A percentile compares a stretch with the other conserved stretches of the same genome.
These are phyloP conservation scores for Huiozyma sinensis DNA, from an alignment of 805 yeast genomes.

Conservation along the genomic window DNA sequence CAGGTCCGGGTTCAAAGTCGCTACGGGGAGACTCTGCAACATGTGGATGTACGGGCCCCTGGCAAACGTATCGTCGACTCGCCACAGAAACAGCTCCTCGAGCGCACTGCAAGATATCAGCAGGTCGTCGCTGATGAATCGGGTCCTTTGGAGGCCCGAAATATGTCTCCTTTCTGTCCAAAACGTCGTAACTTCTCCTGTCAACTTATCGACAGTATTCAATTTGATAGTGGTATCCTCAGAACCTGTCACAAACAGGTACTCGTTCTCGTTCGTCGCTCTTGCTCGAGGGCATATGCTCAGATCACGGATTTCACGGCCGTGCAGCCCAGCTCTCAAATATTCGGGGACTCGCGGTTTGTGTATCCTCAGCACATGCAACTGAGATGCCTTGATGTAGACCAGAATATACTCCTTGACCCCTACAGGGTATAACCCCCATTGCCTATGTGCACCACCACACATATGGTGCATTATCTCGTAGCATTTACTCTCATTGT, in stretches of 20 bases:
- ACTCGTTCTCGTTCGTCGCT: slow-evolving; percentile 22
- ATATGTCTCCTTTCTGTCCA: slow-evolving; percentile 74
- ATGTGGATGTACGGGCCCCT: slow-evolving; percentile 38
- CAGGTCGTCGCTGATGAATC: slow-evolving; percentile 42
- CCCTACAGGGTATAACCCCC: slow-evolving; percentile 42
- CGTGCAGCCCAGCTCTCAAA: slow-evolving; percentile 65
- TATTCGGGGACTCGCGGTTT: slow-evolving; percentile 21
- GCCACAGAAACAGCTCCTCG: slow-evolving; percentile 85
- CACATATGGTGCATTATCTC: slow-evolving; percentile 65
- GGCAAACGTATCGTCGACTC: slow-evolving; percentile 31
- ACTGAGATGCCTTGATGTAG: slow-evolving; percentile 47
- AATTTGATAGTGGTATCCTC: slow-evolving; percentile 78
- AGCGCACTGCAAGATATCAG: slow-evolving; percentile 62
- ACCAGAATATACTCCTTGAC: slow-evolving; percentile 34
- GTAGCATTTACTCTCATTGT: slow-evolving; percentile 68
- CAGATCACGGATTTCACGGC: slow-evolving; percentile 78
- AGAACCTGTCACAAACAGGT: slow-evolving; percentile 61
- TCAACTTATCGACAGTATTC: slow-evolving; percentile 27
- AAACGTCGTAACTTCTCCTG: slow-evolving; percentile 36
- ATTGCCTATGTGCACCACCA: slow-evolving; percentile 86
- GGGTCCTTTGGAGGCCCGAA: slow-evolving; percentile 75
- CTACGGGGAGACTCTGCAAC: slow-evolving; percentile 44
- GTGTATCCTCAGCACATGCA: slow-evolving; percentile 31
- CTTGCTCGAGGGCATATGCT: slow-evolving; percentile 29
- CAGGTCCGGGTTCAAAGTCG: slow-evolving; percentile 60